Percentiles rank a stretch among this genome's conserved stretches.
These are phyloP conservation scores for Gyrodon lividus DNA, from an alignment of 768 basidiomycete species.

Conservation along the genomic window DNA sequence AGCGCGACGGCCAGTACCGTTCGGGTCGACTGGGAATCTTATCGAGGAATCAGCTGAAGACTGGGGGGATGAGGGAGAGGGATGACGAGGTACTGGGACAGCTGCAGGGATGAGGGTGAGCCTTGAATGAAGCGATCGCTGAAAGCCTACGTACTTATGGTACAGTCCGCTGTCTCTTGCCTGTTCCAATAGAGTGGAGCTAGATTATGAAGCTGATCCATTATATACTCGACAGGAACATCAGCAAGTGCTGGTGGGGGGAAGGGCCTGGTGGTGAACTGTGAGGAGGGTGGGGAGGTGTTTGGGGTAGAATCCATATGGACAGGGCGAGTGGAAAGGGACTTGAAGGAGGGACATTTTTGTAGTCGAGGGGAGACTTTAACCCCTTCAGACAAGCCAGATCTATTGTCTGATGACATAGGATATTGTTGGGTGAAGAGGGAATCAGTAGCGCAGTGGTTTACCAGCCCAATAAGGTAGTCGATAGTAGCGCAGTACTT, in stretches of 20 bases:
- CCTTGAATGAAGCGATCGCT: neutral
- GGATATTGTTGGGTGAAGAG: neutral
- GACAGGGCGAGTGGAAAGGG: neutral
- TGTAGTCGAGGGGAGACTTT: neutral
- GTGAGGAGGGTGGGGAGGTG: neutral
- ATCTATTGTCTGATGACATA: slow-evolving; percentile 35
- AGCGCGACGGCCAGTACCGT: slow-evolving; percentile 46
- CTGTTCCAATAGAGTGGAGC: slow-evolving; percentile 74
- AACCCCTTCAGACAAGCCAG: slow-evolving; percentile 26
- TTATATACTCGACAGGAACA: slow-evolving; percentile 72
- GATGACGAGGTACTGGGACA: slow-evolving; percentile 45
- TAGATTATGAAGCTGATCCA: slow-evolving; percentile 64
- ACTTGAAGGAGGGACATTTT: neutral
- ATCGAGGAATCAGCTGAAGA: slow-evolving; percentile 12
- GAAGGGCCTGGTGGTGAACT: slow-evolving; percentile 44
- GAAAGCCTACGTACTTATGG: slow-evolving; percentile 51
- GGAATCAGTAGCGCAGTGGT: too few relatives aligned
- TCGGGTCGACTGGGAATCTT: slow-evolving; percentile 38
- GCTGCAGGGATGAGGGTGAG: slow-evolving; percentile 34
- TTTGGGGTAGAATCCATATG: neutral
- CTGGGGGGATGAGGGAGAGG: neutral
- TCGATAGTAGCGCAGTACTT: neutral
- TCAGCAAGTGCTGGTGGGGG: slow-evolving; percentile 60
- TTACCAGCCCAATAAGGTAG: slow-evolving; percentile 29
- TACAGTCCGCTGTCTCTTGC: slow-evolving; percentile 75